Conservation (phyloP, 768 basidiomycete species). For the Hericium erinaceus region DNA sequence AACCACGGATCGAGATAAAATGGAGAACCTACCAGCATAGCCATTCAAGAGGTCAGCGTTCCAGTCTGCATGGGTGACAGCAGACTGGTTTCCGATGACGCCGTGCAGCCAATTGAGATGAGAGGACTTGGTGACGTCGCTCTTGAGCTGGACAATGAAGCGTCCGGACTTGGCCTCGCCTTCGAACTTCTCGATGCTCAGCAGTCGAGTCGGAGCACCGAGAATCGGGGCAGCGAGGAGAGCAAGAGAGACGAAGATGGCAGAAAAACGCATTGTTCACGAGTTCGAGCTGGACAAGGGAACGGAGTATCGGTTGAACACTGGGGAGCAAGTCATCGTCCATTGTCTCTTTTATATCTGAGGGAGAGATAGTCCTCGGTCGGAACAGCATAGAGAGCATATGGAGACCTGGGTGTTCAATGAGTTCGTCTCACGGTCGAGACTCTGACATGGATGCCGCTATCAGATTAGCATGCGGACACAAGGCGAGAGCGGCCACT, state of each 20-base stretch:
- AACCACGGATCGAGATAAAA: background rate
- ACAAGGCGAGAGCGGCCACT: too few relatives aligned
- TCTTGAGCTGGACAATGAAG: conserved; percentile 19
- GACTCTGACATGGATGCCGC: too few relatives aligned
- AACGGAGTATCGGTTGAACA: background rate
- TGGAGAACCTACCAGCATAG: conserved; percentile 13
- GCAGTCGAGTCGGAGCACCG: background rate
- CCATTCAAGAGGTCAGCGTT: conserved; percentile 13
- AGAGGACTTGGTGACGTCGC: conserved; percentile 9
- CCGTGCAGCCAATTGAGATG: conserved; percentile 11
- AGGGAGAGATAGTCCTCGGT: too few relatives aligned
- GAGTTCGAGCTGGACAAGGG: background rate
- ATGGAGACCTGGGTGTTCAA: too few relatives aligned
- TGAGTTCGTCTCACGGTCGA: too few relatives aligned
- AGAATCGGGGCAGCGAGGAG: background rate
- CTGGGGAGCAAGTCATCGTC: background rate
- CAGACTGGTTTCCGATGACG: conserved; percentile 1
- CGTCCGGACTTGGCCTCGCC: background rate
- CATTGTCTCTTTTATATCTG: background rate
- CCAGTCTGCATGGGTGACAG: conserved; percentile 15
- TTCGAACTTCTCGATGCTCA: background rate
- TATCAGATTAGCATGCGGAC: too few relatives aligned
- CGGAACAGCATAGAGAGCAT: too few relatives aligned
- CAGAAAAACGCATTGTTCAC: background rate
- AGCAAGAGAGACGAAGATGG: background rate